These are phyloP conservation scores for Penicillium parvum DNA, from an alignment of 495 filamentous ascomycete genomes.

Conservation along the genomic window DNA sequence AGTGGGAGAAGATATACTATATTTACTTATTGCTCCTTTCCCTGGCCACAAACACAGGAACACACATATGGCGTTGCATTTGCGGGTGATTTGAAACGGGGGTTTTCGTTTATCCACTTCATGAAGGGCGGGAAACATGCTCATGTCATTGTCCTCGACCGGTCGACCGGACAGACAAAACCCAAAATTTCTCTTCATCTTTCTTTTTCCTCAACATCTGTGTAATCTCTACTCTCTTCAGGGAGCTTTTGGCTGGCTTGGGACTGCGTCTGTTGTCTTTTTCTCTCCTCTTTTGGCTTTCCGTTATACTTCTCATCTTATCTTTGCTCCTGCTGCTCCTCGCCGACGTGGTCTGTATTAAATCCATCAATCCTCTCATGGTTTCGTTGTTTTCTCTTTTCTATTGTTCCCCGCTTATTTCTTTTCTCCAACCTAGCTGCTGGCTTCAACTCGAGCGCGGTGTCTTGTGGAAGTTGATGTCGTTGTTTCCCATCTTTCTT, in stretches of 20 bases:
- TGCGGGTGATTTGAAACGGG: conserved; percentile 30
- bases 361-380: conserved; percentile 38
- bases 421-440: conserved; percentile 15
- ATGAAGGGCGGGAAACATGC: conserved; percentile 3
- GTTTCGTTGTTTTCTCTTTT: conserved; percentile 20
- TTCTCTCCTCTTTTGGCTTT: conserved; percentile 14
- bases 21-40: conserved; percentile 1
- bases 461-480: no score
- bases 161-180: conserved; percentile 14
- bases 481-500: conserved; percentile 15
- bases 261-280: conserved; percentile 20
- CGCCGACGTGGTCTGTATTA: conserved; percentile 31
- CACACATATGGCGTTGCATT: conserved; percentile 38
- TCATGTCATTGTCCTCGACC: conserved; percentile 15
- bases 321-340: conserved; percentile 23
- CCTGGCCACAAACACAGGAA: conserved; percentile 25
- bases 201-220: conserved; percentile 33
- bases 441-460: no score
- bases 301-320: conserved; percentile 16
- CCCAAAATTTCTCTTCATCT: conserved; percentile 27
- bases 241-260: conserved; percentile 44
- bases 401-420: conserved; percentile 14
- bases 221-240: conserved; percentile 47
- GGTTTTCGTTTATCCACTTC: conserved; percentile 21
- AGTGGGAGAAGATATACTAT: not conserved